Evolutionary conservation across 805 yeast species (phyloP), one percentile per base, ranked within the genome.

Genomic region (Teunomyces atbi): DNA sequence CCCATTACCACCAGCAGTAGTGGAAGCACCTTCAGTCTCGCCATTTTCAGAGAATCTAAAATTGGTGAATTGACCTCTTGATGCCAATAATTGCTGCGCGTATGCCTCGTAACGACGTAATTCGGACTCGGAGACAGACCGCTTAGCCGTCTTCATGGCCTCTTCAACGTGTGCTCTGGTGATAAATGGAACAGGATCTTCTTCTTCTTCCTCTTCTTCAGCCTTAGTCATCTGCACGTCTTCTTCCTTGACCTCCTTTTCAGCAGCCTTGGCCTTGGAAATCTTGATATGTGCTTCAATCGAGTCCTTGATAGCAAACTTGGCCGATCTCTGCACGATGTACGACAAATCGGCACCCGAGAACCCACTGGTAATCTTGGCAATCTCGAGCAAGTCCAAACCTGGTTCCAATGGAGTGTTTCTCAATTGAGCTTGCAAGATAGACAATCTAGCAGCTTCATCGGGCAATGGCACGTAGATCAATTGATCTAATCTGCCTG

Each of bases 401-500:
- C 96, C 97, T 55, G 99, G 99, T 74, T 95, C 99, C 64, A 94
- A 79, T 60, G 99, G 99, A 38, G 99, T 87, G 76, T 94, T 94
- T 77, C 99, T 88, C 65, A 94, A 83, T 80, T 94, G 99, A 12
- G 99, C 99, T 59, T 81, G 75, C 73, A 94, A 79, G 62, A 94
- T 94, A 3, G 97, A 89, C 61, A 91, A 74, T 76, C 99, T 86
- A 21, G 96, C 98, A 48, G 71, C 78, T 72, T 90, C 96, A 68
- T 94, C 98, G 50, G 99, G 99, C 70, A 95, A 81, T 67, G 99
- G 99, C 55, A 94, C 99, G 65, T 95, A 94, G 60, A 94, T 94
- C 74, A 94, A 82, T 77, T 95, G 99, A 73, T 94, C 99, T 59
- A 94, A 83, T 79, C 99, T 87, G 61, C 99, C 99, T 8, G 99